These are phyloP conservation scores for Tillandsia leiboldiana DNA, from an alignment of 176 grass and related monocot genomes.

Conservation along the genomic window DNA sequence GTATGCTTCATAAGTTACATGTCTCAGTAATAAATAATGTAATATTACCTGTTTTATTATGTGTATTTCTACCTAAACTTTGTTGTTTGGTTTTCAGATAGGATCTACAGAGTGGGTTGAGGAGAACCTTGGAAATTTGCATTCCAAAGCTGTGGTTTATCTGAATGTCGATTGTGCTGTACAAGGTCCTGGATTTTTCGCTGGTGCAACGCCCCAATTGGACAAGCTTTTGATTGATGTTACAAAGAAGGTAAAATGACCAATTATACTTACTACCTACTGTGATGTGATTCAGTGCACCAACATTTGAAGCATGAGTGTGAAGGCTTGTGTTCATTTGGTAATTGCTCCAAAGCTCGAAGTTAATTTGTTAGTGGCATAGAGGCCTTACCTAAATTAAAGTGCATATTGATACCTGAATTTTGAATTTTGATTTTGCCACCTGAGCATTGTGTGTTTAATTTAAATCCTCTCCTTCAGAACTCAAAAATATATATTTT, in stretches of 20 bases:
- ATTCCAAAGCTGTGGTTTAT: constrained; percentile 93
- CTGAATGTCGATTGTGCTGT: constrained; percentile 98
- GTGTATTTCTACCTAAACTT: constrained; percentile 14
- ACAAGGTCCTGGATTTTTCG: constrained; percentile 79
- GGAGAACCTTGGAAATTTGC: constrained; percentile 73
- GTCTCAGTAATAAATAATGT: not conserved
- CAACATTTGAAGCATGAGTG: not conserved
- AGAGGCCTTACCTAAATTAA: too few relatives aligned
- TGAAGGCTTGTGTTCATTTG: constrained; percentile 10
- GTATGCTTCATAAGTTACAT: not conserved
- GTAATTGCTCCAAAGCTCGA: constrained; percentile 65
- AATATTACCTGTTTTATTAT: not conserved
- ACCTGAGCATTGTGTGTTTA: too few relatives aligned
- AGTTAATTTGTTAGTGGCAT: not conserved
- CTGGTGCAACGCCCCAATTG: constrained; percentile 69
- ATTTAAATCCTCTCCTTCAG: too few relatives aligned
- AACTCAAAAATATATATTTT: too few relatives aligned
- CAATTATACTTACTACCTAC: not conserved
- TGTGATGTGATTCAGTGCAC: not conserved
- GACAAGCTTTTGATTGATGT: constrained; percentile 69
- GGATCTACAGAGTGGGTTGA: constrained; percentile 88
- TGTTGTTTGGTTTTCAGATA: constrained; percentile 47
- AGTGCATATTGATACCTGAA: too few relatives aligned
- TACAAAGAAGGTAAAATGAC: constrained; percentile 53
- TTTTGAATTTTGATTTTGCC: too few relatives aligned